Evolutionary conservation across 2,329 filamentous ascomycete species (phyloP).

Genomic region (Alternaria sp.): DNA sequence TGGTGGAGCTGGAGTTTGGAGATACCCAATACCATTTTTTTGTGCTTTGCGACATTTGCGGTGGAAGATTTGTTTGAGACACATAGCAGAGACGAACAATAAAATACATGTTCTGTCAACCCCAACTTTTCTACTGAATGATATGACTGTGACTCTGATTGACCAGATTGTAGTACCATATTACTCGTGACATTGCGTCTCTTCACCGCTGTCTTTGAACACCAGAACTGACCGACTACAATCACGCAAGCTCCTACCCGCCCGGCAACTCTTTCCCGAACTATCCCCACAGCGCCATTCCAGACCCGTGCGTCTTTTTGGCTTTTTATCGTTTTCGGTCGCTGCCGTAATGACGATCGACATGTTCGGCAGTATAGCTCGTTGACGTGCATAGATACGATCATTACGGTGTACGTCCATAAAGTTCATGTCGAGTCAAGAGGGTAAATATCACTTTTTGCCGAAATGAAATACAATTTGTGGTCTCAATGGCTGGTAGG

Average conservation of each 20-base stretch:
- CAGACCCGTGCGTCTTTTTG: neutral
- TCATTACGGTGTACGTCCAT: neutral
- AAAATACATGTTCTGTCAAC: neutral
- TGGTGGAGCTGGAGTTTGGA: conserved; percentile 53
- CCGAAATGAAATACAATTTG: neutral
- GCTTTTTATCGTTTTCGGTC: neutral
- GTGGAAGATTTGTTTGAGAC: neutral
- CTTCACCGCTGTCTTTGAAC: neutral
- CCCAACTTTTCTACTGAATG: neutral
- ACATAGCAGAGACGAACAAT: neutral
- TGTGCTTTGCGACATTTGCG: neutral
- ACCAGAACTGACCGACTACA: neutral
- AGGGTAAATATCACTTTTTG: neutral
- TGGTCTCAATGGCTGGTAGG: neutral
- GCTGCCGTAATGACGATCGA: neutral
- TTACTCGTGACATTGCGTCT: neutral
- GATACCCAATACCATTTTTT: conserved; percentile 41
- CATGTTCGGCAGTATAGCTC: neutral
- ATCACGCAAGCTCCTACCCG: neutral
- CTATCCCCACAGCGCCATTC: neutral
- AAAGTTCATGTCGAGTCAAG: neutral
- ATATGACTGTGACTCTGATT: neutral
- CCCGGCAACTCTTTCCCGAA: neutral
- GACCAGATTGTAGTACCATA: neutral
- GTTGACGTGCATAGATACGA: neutral